Evolutionary conservation across 805 yeast species (phyloP), one percentile per base, ranked within the genome.

Genomic region (Candida arabinofermentans): DNA sequence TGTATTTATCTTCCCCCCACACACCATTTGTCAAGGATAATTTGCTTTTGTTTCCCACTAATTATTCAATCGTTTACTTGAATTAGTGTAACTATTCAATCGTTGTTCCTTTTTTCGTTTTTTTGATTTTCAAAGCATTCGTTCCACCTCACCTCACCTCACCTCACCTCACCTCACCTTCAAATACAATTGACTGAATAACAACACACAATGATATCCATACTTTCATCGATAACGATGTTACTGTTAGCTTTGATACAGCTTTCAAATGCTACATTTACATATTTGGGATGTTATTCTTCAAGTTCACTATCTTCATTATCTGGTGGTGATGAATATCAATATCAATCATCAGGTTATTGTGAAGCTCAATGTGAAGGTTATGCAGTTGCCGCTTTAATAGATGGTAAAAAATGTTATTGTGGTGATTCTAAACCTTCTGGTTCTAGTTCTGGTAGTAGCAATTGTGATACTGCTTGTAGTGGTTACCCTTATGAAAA

Each of bases 321-420:
- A 46, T 39, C 65, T 24, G 57, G 47, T 44, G 57, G 67, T 39
- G 84, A 81, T 30, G 47, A 69, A 3, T 76, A 76, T 62, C 64
- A 61, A 1, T 83, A 66, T 55, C 90, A 85, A 60, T 74, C 89
- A 8, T 71, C 79, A 17, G 70, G 77, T 9, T 70, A 78, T 57
- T 83, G 93, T 62, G 67, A 74, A 51, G 53, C 55, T 3, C 62
- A 64, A 44, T 88, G 96, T 62, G 51, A 57, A 3, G 56, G 55
- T 5, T 58, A 50, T 43, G 76, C 75, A 4, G 64, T 65, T 48
- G 77, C 77, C 16, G 87, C 81, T 3, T 53, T 76, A 27, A 55
- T 70, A 4, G 59, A 70, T 42, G 86, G 87, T 5, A 51, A 67
- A 19, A 55, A 64, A 17, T 86, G 95, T 59, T 84, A 72, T 56